Percentiles rank a stretch among this genome's conserved stretches.
Evolutionary conservation across 371 early-diverging fungal genomes (phyloP).

Genomic region (Chytridium lagenaria): DNA sequence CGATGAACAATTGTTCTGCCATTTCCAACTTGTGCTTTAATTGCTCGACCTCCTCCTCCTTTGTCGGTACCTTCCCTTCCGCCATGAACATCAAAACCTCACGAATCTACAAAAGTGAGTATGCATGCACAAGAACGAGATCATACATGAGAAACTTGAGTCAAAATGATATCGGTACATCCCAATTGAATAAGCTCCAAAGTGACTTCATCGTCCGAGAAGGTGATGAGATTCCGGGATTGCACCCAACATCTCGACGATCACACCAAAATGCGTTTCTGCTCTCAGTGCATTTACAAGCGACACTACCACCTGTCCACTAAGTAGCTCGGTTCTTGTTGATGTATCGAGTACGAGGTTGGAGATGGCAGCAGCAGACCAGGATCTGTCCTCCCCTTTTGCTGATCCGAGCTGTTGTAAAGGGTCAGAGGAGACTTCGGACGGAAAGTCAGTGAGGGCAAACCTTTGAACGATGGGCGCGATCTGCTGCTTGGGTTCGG

Average conservation of each 20-base stretch:
- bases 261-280: slow-evolving; percentile 75
- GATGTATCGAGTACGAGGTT: slow-evolving; percentile 66
- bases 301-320: slow-evolving; percentile 68
- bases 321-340: slow-evolving; percentile 73
- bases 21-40: slow-evolving; percentile 23
- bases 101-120: slow-evolving; percentile 7
- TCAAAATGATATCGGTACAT: slow-evolving; percentile 14
- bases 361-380: slow-evolving; percentile 88
- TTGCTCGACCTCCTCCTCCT: slow-evolving; percentile 22
- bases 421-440: background rate
- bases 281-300: slow-evolving; percentile 70
- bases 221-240: slow-evolving; percentile 57
- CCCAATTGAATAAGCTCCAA: slow-evolving; percentile 72
- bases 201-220: slow-evolving; percentile 62
- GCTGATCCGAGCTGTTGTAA: slow-evolving; percentile 42
- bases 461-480: background rate
- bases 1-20: slow-evolving; percentile 33
- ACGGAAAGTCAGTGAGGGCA: background rate
- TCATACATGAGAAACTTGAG: slow-evolving; percentile 5
- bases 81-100: background rate
- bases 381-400: slow-evolving; percentile 73
- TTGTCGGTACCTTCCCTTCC: background rate
- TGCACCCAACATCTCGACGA: slow-evolving; percentile 80
- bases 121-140: background rate
- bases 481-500: background rate